Evolutionary conservation across 768 basidiomycete species (phyloP).

Genomic region (Kwoniella botswanensis): DNA sequence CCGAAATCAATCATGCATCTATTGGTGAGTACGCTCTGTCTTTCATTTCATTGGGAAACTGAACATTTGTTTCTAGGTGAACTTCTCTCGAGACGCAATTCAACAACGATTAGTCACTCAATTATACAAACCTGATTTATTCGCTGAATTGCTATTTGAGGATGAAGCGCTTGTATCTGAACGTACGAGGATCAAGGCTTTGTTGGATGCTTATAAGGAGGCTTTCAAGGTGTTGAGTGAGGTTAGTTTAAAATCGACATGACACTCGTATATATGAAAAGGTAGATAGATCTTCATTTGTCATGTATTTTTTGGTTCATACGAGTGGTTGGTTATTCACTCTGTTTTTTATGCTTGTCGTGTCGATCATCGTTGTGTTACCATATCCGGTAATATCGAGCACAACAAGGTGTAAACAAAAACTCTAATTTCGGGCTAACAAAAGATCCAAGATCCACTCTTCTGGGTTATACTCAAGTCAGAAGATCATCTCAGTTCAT

Average conservation of each 20-base stretch:
- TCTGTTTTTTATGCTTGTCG: neutral
- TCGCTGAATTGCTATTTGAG: constrained; percentile 87
- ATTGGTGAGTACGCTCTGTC: constrained; percentile 35
- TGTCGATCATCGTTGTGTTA: neutral
- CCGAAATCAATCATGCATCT: constrained; percentile 97
- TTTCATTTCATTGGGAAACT: neutral
- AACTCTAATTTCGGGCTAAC: neutral
- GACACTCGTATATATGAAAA: neutral
- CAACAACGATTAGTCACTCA: constrained; percentile 94
- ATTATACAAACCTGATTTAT: constrained; percentile 92
- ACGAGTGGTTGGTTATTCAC: neutral
- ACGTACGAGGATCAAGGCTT: constrained; percentile 86
- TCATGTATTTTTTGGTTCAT: neutral
- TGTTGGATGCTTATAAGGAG: constrained; percentile 93
- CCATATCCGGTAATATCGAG: neutral
- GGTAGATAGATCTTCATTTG: neutral
- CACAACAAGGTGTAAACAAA: neutral
- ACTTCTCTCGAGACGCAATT: constrained; percentile 92
- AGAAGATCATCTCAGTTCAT: too few relatives aligned
- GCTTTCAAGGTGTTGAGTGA: constrained; percentile 58
- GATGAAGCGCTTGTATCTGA: constrained; percentile 95
- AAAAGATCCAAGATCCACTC: neutral
- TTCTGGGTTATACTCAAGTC: too few relatives aligned
- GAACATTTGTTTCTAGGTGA: constrained; percentile 69
- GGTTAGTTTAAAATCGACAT: constrained; percentile 52